These are phyloP conservation scores for Linnemannia exigua DNA, from an alignment of 192 early-diverging fungal genomes.

Conservation along the genomic window DNA sequence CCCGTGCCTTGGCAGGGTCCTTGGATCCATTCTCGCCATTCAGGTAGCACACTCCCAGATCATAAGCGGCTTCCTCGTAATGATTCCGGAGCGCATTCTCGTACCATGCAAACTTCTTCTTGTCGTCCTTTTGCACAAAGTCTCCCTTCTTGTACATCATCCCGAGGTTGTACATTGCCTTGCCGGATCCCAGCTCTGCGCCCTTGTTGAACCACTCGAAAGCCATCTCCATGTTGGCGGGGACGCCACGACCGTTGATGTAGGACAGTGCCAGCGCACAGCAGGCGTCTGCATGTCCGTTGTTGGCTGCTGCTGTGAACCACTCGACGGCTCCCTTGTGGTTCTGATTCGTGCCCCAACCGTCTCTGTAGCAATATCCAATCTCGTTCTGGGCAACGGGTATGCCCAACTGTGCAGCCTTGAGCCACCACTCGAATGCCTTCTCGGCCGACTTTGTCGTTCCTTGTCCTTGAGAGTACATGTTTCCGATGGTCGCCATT, in stretches of 20 bases:
- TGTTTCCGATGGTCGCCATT: slow-evolving; percentile 55
- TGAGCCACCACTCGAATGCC: slow-evolving; percentile 72
- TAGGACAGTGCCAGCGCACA: slow-evolving; percentile 85
- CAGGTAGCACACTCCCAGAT: slow-evolving; percentile 86
- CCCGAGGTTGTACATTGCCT: slow-evolving; percentile 81
- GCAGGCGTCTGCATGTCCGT: slow-evolving; percentile 82
- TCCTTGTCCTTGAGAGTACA: slow-evolving; percentile 56
- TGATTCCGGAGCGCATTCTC: slow-evolving; percentile 69
- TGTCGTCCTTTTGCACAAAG: slow-evolving; percentile 65
- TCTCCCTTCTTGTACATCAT: slow-evolving; percentile 79
- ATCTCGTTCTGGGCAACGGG: slow-evolving; percentile 61
- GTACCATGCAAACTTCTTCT: slow-evolving; percentile 72
- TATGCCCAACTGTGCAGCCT: slow-evolving; percentile 65
- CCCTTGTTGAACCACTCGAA: slow-evolving; percentile 75
- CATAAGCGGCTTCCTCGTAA: slow-evolving; percentile 65
- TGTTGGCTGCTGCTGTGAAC: slow-evolving; percentile 74
- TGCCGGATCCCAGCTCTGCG: slow-evolving; percentile 70
- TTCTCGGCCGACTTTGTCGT: slow-evolving; percentile 45
- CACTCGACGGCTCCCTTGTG: slow-evolving; percentile 65
- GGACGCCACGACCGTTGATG: slow-evolving; percentile 81
- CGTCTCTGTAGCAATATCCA: slow-evolving; percentile 75
- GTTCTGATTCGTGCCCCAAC: slow-evolving; percentile 68
- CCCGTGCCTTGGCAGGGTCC: slow-evolving; percentile 59
- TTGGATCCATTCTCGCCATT: slow-evolving; percentile 81
- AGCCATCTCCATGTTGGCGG: slow-evolving; percentile 67